phyloP scores from a whole-genome alignment of 2,329 filamentous ascomycete species.

The Bipolaris cookei region DNA sequence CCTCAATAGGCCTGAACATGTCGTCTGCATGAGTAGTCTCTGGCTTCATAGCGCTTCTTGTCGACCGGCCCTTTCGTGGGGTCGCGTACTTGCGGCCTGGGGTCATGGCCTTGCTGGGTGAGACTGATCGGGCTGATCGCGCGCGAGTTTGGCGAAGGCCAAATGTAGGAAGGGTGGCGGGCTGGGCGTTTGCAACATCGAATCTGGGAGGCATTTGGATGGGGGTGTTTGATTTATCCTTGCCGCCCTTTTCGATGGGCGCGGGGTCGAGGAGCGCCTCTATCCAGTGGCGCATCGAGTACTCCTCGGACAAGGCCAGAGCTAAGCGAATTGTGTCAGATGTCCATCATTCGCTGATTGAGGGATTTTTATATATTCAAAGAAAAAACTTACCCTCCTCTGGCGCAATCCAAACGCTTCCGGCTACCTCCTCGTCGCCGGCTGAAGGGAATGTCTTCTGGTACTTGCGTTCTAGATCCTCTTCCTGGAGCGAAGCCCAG shows the following conservation, averaged over 20 bases:
- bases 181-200: constrained; percentile 58
- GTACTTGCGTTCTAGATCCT: constrained; percentile 78
- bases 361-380: not conserved
- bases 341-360: not conserved
- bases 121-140: constrained; percentile 65
- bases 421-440: constrained; percentile 89
- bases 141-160: constrained; percentile 52
- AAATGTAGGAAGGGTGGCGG: constrained; percentile 20
- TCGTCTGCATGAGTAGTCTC: constrained; percentile 41
- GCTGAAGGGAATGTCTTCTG: constrained; percentile 83
- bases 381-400: constrained; percentile 61
- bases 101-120: constrained; percentile 59
- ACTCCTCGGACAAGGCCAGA: constrained; percentile 82
- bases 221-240: constrained; percentile 70
- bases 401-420: constrained; percentile 95
- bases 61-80: constrained; percentile 61
- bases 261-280: constrained; percentile 88
- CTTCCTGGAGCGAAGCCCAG: constrained; percentile 73
- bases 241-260: constrained; percentile 71
- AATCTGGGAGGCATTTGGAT: constrained; percentile 85
- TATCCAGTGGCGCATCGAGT: constrained; percentile 85
- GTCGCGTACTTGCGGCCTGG: constrained; percentile 57
- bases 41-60: constrained; percentile 45
- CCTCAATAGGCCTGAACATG: constrained; percentile 53
- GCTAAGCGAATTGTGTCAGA: constrained; percentile 61